Evolutionary conservation across 2,329 filamentous ascomycete species (phyloP), one percentile per base, ranked within the genome.

Genomic region (Aspergillus pseudotamarii): DNA sequence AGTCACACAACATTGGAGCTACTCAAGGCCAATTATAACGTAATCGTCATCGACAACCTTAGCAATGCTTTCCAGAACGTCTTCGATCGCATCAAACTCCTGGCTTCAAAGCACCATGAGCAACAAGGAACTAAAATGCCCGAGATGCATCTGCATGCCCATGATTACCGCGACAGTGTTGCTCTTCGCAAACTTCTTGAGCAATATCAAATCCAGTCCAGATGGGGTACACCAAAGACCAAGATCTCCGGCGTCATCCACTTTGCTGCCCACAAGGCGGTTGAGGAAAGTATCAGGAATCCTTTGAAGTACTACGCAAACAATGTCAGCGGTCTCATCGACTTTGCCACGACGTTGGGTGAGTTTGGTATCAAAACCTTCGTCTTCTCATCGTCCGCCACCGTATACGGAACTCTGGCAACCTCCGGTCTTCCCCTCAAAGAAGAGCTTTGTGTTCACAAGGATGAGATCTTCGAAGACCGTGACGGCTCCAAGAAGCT

Each of bases 361-460:
- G 81, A 86, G 63, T 86, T 86, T 69, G 80, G 83, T 38, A 88
- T 90, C 75, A 88, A 87, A 69, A 88, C 85, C 46, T 86, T 90
- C 64, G 87, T 90, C 63, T 90, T 91, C 72, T 89, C 86, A 1
- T 89, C 87, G 0, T 90, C 88, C 0, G 88, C 88, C 9, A 89
- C 87, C 0, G 88, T 91, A 1, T 90, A 90, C 68, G 88, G 88
- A 5, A 81, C 81, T 43, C 76, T 84, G 45, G 83, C 84, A 21
- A 81, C 84, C 38, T 78, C 77, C 4, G 85, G 84, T 16, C 70
- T 81, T 46, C 83, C 85, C 1, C 75, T 87, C 38, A 82, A 82
- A 41, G 86, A 89, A 67, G 85, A 87, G 66, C 79, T 86, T 61
- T 84, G 84, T 65, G 81, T 86, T 23, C 85, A 86, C 71, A 78